Base-by-base conservation (phyloP, 2,329 filamentous ascomycete species). In the Orbilia oligospora region DNA sequence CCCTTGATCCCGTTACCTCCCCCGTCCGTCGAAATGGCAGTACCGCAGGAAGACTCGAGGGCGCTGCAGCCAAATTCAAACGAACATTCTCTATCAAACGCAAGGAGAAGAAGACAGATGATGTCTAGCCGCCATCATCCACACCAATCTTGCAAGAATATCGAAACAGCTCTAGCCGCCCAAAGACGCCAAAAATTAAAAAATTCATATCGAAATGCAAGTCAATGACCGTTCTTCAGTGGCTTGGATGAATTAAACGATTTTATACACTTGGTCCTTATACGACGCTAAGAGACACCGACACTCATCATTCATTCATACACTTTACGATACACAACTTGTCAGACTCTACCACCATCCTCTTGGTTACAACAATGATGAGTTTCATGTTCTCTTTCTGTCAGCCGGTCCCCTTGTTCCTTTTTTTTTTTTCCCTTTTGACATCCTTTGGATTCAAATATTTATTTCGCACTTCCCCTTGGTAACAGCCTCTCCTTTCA, bases 11-110 rank as follows among this genome's bases (percentile, higher is more conserved):
- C 16, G 49, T 41, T 16, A 61, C 61, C 4, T 58, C 53, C 36
- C 49, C 49, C 12, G 48, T 79, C 22, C 65, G 65, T 16, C 69
- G 76, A 24, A 75, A 71, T 36, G 76, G 76, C 12, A 79, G 70
- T 56, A 70, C 76, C 9, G 76, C 55, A 51, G 76, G 76, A 30
- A 66, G 76, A 49, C 65, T 79, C 5, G 76, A 79, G 41, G 69
- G 76, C 4, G 69, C 71, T 46, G 76, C 70, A 24, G 68, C 65
- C 18, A 61, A 53, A 49, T 70, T 79, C 65, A 79, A 79, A 48
- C 64, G 76, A 49, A 73, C 76, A 16, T 79, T 79, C 58, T 79
- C 76, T 27, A 41, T 79, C 38, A 79, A 75, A 44, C 56, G 71
- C 55, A 73, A 69, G 70, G 71, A 79, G 24, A 75, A 67, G 70